phyloP scores from a whole-genome alignment of 371 early-diverging fungal genomes.

The Rhizopus delemar region DNA sequence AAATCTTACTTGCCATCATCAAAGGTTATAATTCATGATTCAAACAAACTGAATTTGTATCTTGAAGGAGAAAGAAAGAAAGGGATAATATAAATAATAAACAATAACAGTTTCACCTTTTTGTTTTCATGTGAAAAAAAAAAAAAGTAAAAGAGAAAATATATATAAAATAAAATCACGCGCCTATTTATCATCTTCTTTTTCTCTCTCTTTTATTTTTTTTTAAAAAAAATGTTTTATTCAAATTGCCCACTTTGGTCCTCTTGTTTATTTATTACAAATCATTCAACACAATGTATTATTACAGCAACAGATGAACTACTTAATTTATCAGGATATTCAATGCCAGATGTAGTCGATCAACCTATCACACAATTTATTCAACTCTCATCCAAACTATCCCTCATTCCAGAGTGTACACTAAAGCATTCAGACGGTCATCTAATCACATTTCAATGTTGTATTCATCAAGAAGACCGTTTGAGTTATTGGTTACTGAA shows the following conservation, averaged over 20 bases:
- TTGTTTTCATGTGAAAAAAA: too few species aligned
- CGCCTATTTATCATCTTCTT: too few species aligned
- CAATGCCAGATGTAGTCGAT: conserved; percentile 15
- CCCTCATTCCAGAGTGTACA: conserved; percentile 22
- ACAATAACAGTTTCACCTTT: too few species aligned
- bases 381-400: conserved; percentile 13
- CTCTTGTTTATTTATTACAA: conserved; percentile 9
- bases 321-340: conserved; percentile 15
- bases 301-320: conserved; percentile 22
- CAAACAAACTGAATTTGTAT: too few species aligned
- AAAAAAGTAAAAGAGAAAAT: too few species aligned
- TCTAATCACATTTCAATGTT: conserved; percentile 20
- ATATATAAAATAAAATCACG: too few species aligned
- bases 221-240: conserved; percentile 1
- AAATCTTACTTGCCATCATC: too few species aligned
- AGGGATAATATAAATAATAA: too few species aligned
- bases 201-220: too few species aligned
- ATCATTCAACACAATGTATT: conserved; percentile 16
- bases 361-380: conserved; percentile 19
- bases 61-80: too few species aligned
- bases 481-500: conserved; percentile 26
- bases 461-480: conserved; percentile 26
- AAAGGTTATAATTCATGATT: too few species aligned
- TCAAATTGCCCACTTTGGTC: conserved; percentile 19
- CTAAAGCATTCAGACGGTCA: conserved; percentile 21